Base-by-base conservation (phyloP, 2,329 filamentous ascomycete species). In the Sordariomycetes sp. region DNA sequence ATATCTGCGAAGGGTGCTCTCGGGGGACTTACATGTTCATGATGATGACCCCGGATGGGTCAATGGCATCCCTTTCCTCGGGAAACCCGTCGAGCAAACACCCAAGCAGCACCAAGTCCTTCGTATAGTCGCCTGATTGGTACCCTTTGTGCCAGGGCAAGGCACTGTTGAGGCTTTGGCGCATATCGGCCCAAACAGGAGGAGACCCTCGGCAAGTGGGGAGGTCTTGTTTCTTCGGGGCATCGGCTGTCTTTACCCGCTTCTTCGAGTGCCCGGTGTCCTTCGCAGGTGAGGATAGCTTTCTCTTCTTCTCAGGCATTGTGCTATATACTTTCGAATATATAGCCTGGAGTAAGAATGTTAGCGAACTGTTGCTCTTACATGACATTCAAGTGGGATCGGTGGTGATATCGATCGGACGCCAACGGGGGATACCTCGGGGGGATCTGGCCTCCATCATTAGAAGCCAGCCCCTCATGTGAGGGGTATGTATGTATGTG, bases 121-220 rank as follows among this genome's bases (percentile, higher is more conserved):
- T 72, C 0, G 74, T 73, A 58, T 90, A 83, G 3, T 77, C 72
- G 5, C 82, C 83, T 1, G 80, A 76, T 62, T 90, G 81, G 43
- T 82, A 81, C 1, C 79, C 71, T 16, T 76, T 79, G 68, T 82
- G 89, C 69, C 83, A 87, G 0, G 79, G 76, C 1, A 89, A 65
- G 0, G 83, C 77, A 64, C 89, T 83, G 62, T 81, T 87, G 0
- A 90, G 70, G 16, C 79, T 78, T 59, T 83, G 79, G 3, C 86
- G 77, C 40, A 70, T 70, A 5, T 80, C 72, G 0, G 83, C 76
- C 81, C 82, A 87, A 0, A 83, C 77, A 12, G 72, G 68, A 6
- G 55, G 60, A 16, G 58, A 48, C 10, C 51, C 57, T 22, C 18
- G 43, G 35, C 54, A 53, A 32, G 16, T 25, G n/a, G n/a, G 46